A percentile compares a stretch with the other conserved stretches of the same genome.
Evolutionary conservation across 208 protist species (phyloP).

Genomic region (Trypanosoma theileri): DNA sequence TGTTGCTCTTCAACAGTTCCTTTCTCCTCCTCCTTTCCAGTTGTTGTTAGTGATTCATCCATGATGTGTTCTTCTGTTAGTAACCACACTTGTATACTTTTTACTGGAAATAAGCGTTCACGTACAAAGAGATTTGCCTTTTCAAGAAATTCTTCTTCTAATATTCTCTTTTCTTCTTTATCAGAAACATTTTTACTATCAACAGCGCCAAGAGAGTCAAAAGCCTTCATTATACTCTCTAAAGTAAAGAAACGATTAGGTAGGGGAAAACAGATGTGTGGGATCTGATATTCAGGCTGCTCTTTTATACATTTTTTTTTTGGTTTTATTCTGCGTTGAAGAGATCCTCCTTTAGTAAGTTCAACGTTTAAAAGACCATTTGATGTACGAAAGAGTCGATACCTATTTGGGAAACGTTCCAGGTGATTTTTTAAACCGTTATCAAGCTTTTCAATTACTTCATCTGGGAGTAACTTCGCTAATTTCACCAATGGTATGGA

Average conservation of each 20-base stretch:
- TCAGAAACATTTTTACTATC: background rate
- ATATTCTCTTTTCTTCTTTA: background rate
- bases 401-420: constrained; percentile 24
- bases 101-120: background rate
- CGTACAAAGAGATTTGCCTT: constrained; percentile 10
- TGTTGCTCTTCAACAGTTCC: background rate
- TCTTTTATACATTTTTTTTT: background rate
- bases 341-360: background rate
- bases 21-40: background rate
- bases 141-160: background rate
- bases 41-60: background rate
- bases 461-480: constrained; percentile 29
- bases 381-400: constrained; percentile 14
- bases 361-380: constrained; percentile 25
- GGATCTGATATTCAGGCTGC: background rate
- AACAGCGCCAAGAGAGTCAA: background rate
- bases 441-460: constrained; percentile 27
- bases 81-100: constrained; percentile 21
- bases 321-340: background rate
- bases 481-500: constrained; percentile 17
- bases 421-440: constrained; percentile 29
- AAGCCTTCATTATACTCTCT: constrained; percentile 4
- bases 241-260: constrained; percentile 6
- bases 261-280: background rate
- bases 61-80: constrained; percentile 23